Evolutionary conservation across 83 land plant species (phyloP).

Genomic region (Thuja plicata): DNA sequence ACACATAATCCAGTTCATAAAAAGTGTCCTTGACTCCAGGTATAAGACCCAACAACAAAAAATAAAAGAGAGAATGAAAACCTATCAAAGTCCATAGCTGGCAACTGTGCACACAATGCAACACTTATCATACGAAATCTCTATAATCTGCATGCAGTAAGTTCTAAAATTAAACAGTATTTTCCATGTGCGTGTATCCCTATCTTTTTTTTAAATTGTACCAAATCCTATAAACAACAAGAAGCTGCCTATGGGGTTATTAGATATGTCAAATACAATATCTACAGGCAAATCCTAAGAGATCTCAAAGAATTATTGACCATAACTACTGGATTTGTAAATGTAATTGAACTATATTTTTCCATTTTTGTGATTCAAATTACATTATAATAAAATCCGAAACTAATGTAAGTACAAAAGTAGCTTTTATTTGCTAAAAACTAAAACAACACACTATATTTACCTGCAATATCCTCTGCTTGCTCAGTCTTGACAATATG

Average conservation of each 20-base stretch:
- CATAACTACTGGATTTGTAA: not conserved
- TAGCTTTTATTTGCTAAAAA: not conserved
- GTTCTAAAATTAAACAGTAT: too few species aligned
- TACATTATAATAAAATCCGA: not conserved
- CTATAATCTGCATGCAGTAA: not conserved
- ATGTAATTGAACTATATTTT: not conserved
- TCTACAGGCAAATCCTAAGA: not conserved
- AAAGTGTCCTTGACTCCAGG: not conserved
- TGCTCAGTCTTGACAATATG: constrained; percentile 87
- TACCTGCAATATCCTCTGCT: constrained; percentile 87
- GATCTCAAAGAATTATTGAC: not conserved
- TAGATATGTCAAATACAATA: too few species aligned
- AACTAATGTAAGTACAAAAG: not conserved
- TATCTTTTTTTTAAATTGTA: too few species aligned
- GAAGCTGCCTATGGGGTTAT: not conserved
- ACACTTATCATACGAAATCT: not conserved
- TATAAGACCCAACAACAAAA: not conserved
- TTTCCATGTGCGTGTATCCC: too few species aligned
- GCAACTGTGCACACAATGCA: not conserved
- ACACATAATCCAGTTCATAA: not conserved
- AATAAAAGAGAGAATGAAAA: not conserved
- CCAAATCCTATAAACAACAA: too few species aligned
- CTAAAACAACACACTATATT: not conserved
- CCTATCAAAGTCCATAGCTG: not conserved
- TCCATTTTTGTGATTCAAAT: not conserved